A percentile compares a stretch with the other conserved stretches of the same genome.
These are phyloP conservation scores for Ascochyta clinopodiicola DNA, from an alignment of 2,329 filamentous ascomycete genomes.

Conservation along the genomic window DNA sequence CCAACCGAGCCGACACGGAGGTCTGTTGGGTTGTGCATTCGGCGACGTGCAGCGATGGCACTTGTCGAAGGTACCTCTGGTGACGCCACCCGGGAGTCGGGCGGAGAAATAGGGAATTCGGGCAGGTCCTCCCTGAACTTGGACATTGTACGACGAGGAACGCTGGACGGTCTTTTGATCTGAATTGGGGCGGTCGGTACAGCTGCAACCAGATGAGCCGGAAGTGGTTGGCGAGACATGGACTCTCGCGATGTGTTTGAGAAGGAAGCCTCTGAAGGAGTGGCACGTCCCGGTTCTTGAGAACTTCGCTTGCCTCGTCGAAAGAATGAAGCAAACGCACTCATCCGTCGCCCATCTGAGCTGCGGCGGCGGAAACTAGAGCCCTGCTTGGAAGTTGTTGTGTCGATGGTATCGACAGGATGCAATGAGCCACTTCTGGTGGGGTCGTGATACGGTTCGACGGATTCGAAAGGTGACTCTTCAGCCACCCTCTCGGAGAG, in stretches of 20 bases:
- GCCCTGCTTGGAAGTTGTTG: constrained; percentile 34
- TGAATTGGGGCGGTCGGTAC: constrained; percentile 44
- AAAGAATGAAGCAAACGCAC: constrained; percentile 66
- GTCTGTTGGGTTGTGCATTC: constrained; percentile 48
- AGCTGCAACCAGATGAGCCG: constrained; percentile 56
- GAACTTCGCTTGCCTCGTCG: constrained; percentile 63
- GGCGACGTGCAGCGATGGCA: constrained; percentile 50
- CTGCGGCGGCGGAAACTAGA: constrained; percentile 39
- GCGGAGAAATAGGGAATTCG: constrained; percentile 83
- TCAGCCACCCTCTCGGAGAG: constrained; percentile 50
- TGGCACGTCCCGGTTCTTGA: constrained; percentile 58
- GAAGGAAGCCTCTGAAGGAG: constrained; percentile 73
- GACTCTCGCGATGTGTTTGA: constrained; percentile 92
- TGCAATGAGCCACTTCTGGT: constrained; percentile 43
- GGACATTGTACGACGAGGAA: constrained; percentile 82
- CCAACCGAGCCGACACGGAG: constrained; percentile 35
- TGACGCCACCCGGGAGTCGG: constrained; percentile 80
- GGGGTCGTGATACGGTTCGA: constrained; percentile 44
- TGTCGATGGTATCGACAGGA: constrained; percentile 41
- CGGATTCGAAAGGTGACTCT: constrained; percentile 50
- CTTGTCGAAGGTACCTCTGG: constrained; percentile 66
- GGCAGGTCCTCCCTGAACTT: constrained; percentile 92
- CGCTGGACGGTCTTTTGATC: constrained; percentile 58
- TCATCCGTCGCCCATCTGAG: constrained; percentile 46
- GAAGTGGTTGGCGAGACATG: constrained; percentile 66